Base-by-base conservation (phyloP, 2,329 filamentous ascomycete genomes). In the Immersiporthe knoxdaviesiana region DNA sequence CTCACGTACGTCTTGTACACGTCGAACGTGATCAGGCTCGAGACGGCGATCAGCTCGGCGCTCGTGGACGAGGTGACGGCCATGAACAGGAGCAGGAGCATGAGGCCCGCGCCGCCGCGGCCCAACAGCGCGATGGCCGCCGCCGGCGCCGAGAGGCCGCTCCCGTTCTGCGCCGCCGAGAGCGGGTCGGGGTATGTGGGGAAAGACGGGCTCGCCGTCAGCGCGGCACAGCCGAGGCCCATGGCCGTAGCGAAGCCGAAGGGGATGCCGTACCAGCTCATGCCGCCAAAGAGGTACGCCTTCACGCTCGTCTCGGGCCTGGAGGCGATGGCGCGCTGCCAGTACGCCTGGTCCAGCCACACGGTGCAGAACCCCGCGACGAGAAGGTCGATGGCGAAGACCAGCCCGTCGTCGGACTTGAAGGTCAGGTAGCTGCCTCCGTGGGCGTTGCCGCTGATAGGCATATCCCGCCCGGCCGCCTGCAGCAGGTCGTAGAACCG, bases 61-160 rank as follows among this genome's bases (percentile, higher is more conserved):
- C 72, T 80, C 59, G 82, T 82, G 0, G 79, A 79, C 5, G 76
- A 78, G 0, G 83, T 84, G 7, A 83, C 81, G 5, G 82, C 81
- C 82, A 84, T 84, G 76, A 84, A 84, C 0, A 84, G 77, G 21
- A 83, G 76, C 5, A 84, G 72, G 16, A 81, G 74, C 72, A 81
- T 72, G 14, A 78, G 73, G 1, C 74, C 77, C 0, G 78, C 77
- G 1, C 79, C 79, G n/a, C 77, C 77, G 47, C 73, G 76, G 0
- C 79, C 78, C 1, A 81, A 74, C 7, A 83, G 72, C 0, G 80
- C 77, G 52, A 78, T 75, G 12, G 78, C 77, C 11, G 72, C 74
- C 3, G 77, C 77, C 1, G 78, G 78, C 0, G 75, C 72, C 11
- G 74, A 75, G 6, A 79, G 73, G 1, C 80, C 80, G 1, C 76